Base-by-base conservation (phyloP, 148 eudicot species). In the Persicaria maculosa region DNA sequence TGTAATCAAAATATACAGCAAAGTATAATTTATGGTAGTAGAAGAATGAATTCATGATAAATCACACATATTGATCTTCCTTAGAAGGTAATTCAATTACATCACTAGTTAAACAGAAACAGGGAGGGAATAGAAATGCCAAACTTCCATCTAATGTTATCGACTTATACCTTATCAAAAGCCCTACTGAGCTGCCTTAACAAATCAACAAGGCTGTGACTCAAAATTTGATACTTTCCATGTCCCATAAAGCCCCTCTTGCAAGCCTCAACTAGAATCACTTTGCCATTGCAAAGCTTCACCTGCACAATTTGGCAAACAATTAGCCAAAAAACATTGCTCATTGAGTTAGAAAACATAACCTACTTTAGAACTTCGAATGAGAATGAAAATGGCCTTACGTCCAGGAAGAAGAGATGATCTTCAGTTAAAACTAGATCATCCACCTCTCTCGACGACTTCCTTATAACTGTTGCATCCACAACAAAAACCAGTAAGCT, bases 131-230 rank as follows among this genome's bases (percentile, higher is more conserved):
- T n/a, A 15, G 71, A 67, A 25, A 67, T 36, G 71, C 19, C 46
- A 67, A 31, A 36, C 19, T 67, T 67, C 12, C 44, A n/a, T 36
- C 7, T 36, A 11, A 31, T 40, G 45, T 17, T 70, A 3, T 45
- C 7, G 43, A 54, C 7, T 76, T 96, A 77, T 78, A 96, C 99
- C 81, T 89, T 92, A 74, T 96, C 99, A 76, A 96, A 96, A 77
- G 95, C 93, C 83, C 99, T 80, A 79, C 97, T 96, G 53, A 90
- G 86, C 70, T 93, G 99, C 7, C 97, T 85, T 64, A 96, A 76
- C 88, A 96, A 76, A 84, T 92, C 99, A 77, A 96, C 92, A 80
- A 96, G 95, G 83, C 83, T 92, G 86, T 92, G 97, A 83, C 88
- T 84, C 80, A 90, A 86, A 59, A 96, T 77, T 46, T 84, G 90